Percentiles rank a stretch among this genome's conserved stretches.
Evolutionary conservation across 768 basidiomycete species (phyloP).

Genomic region (Kwoniella europaea): DNA sequence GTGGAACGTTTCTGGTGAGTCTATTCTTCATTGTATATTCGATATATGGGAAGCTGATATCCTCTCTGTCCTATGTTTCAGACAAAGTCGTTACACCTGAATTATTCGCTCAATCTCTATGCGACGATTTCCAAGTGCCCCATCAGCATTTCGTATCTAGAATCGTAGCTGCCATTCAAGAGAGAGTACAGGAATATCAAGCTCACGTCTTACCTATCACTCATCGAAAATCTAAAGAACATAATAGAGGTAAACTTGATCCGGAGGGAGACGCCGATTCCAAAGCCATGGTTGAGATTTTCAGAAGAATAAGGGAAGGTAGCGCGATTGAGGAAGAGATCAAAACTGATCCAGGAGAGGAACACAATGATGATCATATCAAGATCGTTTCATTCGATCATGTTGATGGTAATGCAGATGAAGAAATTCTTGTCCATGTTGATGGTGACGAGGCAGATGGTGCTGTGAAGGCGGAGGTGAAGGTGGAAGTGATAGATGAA

Average conservation of each 20-base stretch:
- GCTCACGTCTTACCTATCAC: conserved; percentile 47
- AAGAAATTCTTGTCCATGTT: conserved; percentile 13
- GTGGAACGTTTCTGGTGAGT: conserved; percentile 93
- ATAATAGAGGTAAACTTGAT: conserved; percentile 71
- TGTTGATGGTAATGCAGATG: conserved; percentile 17
- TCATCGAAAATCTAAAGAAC: conserved; percentile 46
- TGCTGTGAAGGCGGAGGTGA: conserved; percentile 20
- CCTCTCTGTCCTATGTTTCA: conserved; percentile 52
- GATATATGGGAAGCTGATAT: background rate
- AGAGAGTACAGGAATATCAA: conserved; percentile 71
- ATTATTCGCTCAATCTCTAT: conserved; percentile 82
- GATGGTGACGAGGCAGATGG: conserved; percentile 16
- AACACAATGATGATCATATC: conserved; percentile 25
- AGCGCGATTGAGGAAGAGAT: conserved; percentile 32
- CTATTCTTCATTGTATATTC: background rate
- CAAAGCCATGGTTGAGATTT: conserved; percentile 49
- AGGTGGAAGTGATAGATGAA: conserved; percentile 17
- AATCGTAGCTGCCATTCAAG: conserved; percentile 68
- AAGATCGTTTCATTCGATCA: conserved; percentile 19
- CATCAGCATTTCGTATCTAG: conserved; percentile 72
- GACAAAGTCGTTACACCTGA: conserved; percentile 90
- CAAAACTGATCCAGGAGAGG: conserved; percentile 46
- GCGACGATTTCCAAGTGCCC: conserved; percentile 86
- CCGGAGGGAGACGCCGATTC: conserved; percentile 69
- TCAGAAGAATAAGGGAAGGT: conserved; percentile 33